Base-by-base conservation (phyloP, 2,329 filamentous ascomycete genomes). In the Byssoonygena ceratinophila region DNA sequence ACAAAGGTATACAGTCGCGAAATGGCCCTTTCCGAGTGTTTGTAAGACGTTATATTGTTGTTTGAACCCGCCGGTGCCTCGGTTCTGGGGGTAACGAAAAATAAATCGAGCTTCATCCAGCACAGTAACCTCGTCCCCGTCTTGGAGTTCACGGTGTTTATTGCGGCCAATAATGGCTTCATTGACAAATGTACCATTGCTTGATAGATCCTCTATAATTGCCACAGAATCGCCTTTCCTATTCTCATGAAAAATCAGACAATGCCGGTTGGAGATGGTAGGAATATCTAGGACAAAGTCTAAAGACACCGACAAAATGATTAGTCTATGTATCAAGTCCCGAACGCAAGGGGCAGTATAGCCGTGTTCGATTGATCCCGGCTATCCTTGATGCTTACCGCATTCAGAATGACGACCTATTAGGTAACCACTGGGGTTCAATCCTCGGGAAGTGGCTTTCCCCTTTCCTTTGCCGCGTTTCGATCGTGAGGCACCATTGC, bases 131-230 rank as follows among this genome's bases (percentile, higher is more conserved):
- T 97, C 90, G 60, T 98, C 92, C 34, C 86, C 83, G 61, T 97
- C 88, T 60, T 89, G 77, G 25, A 98, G 76, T 66, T 95, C 88
- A 54, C 91, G 81, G 51, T 88, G 80, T 68, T 95, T 88, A 68
- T 98, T 98, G 48, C 91, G 84, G 22, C 92, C 92, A 22, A 98
- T 81, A 27, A 94, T 78, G 14, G 83, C 84, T 61, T 96, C 89
- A 63, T 97, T 97, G 61, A 98, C 84, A 65, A 90, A 98, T 0
- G 94, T 98, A 47, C 92, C 92, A 65, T 98, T 98, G 64, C 83
- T 92, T 5, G 92, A 98, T 18, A 97, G 72, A 67, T 98, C 92
- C 66, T 98, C 90, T 4, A 98, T 70, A 11, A 97, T 79, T 7
- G 88, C 91, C 39, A 81, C 70, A 0, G 74, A 64, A 56, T 76